Evolutionary conservation across 2,329 filamentous ascomycete genomes (phyloP), one percentile per base, ranked within the genome.

Genomic region (Fusarium penzigii): DNA sequence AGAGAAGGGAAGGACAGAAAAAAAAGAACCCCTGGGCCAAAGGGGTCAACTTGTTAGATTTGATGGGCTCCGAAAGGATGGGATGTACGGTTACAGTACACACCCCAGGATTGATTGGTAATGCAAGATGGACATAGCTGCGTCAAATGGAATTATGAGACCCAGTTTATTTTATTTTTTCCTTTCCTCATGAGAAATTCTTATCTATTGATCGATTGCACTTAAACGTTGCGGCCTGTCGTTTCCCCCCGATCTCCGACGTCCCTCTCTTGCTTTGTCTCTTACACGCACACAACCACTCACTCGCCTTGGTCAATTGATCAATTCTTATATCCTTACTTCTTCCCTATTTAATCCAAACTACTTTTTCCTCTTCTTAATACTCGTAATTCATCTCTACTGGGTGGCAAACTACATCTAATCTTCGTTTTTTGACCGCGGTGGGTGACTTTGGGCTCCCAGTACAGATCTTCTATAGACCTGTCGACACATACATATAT

Each of bases 361-460:
- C 39, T 42, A 13, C 29, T 38, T 25, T 16, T 41, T 20, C 40
- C n/a, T 45, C 29, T 42, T 39, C 36, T 9, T 44, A n/a, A 46
- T 16, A 7, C 14, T 39, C 16, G 17, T 39, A 0, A 14, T 44
- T 39, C 44, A 42, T 40, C 17, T 10, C 5, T 34, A 29, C 29
- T 34, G 42, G 14, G 3, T 7, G 42, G 29, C 17, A 43, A 45
- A 44, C 16, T 32, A 43, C 39, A 17, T 39, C 40, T n/a, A 17
- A 40, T 14, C n/a, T 8, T 49, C 39, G 42, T n/a, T 44, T 47
- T 29, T 13, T 38, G 42, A 20, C 29, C 62, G 62, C 60, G 62
- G 51, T 49, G 60, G 62, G 60, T 59, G 60, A 65, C 62, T 56
- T 53, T 59, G 62, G 62, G 62, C 62, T 64, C 60, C 62, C 55